Percentiles rank a stretch among this genome's conserved stretches.
These are phyloP conservation scores for Bocquillonia castaneifolia DNA, from an alignment of 441 rosid genomes.

Conservation along the genomic window DNA sequence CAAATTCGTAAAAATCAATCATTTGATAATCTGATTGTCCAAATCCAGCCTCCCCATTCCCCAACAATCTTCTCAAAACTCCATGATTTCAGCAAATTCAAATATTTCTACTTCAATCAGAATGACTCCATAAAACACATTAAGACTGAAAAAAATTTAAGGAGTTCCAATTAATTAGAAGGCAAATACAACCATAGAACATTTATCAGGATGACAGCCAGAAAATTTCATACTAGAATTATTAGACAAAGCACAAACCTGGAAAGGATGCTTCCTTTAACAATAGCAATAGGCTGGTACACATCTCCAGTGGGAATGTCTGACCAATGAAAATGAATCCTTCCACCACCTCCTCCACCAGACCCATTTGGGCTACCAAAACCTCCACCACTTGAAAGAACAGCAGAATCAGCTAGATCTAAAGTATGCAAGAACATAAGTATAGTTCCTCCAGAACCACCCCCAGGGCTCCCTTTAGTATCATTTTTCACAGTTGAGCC, in stretches of 20 bases:
- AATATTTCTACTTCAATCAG: not conserved
- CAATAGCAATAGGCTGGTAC: constrained; percentile 94
- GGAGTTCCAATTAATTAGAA: not conserved
- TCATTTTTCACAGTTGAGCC: constrained; percentile 24
- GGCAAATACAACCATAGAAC: not conserved
- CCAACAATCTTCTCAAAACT: not conserved
- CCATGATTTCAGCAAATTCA: not conserved
- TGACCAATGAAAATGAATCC: constrained; percentile 99
- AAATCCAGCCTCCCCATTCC: constrained; percentile 5
- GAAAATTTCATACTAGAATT: constrained; percentile 1
- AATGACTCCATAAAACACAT: not conserved
- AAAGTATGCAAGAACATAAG: constrained; percentile 69
- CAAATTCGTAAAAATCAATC: not conserved
- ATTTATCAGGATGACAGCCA: constrained; percentile 6
- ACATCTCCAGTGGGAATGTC: constrained; percentile 98
- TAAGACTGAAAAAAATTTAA: constrained; percentile 3
- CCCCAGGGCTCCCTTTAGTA: constrained; percentile 66
- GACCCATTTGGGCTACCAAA: constrained; percentile 71
- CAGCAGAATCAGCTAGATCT: constrained; percentile 56
- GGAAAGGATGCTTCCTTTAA: constrained; percentile 62
- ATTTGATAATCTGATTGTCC: not conserved
- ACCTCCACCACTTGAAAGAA: constrained; percentile 91
- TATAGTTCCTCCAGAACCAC: constrained; percentile 97
- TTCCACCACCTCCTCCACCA: constrained; percentile 99
- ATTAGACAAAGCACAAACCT: constrained; percentile 47